Evolutionary conservation across 352 stramenopile species (phyloP).

Genomic region (Thraustochytrium sp.): DNA sequence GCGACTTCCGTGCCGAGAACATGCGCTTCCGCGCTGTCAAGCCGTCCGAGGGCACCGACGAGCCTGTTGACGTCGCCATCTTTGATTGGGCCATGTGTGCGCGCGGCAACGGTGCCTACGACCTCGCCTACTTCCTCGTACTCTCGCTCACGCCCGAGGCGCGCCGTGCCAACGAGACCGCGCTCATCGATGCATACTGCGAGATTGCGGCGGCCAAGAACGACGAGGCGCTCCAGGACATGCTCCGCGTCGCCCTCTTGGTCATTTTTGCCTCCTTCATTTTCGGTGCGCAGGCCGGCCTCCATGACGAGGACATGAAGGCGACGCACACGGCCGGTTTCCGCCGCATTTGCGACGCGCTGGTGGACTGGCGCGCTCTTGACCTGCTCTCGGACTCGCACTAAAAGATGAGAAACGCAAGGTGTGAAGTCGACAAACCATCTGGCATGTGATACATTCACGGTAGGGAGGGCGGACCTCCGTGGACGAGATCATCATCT

Average conservation of each 20-base stretch:
- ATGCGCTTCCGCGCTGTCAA: not conserved
- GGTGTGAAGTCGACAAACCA: not conserved
- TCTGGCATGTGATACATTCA: no score
- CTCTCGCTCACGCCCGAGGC: not conserved
- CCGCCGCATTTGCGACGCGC: not conserved
- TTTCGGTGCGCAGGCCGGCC: not conserved
- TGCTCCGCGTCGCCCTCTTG: not conserved
- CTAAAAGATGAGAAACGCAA: not conserved
- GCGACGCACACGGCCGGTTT: not conserved
- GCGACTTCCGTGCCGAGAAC: conserved; percentile 4
- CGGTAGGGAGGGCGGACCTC: no score
- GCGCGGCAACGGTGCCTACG: not conserved
- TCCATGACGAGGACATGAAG: not conserved
- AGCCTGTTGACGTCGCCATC: not conserved
- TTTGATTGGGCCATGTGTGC: conserved; percentile 14
- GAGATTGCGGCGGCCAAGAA: not conserved
- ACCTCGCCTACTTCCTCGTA: not conserved
- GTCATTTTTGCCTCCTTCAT: not conserved
- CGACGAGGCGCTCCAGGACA: not conserved
- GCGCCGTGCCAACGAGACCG: not conserved
- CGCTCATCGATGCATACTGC: not conserved
- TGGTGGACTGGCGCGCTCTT: not conserved
- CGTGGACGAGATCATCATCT: no score
- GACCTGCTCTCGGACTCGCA: not conserved
- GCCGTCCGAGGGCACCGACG: not conserved